These are phyloP conservation scores for Tothia fuscella DNA, from an alignment of 2,329 filamentous ascomycete genomes.

Conservation along the genomic window DNA sequence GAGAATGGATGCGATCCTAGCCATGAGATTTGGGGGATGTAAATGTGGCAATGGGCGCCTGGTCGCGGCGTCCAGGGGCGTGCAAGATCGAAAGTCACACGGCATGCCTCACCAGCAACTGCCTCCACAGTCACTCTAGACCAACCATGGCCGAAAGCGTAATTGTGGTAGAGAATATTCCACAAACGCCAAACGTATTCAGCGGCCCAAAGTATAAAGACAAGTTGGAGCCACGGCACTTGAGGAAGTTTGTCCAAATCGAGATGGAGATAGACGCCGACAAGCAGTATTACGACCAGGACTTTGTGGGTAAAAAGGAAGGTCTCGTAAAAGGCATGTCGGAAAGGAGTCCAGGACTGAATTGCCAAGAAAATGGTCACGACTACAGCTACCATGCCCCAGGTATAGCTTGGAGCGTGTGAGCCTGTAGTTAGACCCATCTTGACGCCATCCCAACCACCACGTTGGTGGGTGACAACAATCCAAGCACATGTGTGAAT, in stretches of 20 bases:
- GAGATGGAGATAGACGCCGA: slow-evolving; percentile 69
- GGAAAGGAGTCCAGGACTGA: slow-evolving; percentile 62
- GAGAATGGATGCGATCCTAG: slow-evolving; percentile 38
- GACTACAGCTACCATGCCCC: slow-evolving; percentile 47
- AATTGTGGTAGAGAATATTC: slow-evolving; percentile 42
- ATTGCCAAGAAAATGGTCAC: slow-evolving; percentile 56
- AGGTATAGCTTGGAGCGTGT: slow-evolving; percentile 39
- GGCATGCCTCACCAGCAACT: slow-evolving; percentile 46
- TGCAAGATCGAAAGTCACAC: slow-evolving; percentile 48
- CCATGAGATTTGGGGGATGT: slow-evolving; percentile 43
- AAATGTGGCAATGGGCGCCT: slow-evolving; percentile 49
- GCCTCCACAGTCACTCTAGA: slow-evolving; percentile 46
- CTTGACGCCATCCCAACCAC: slow-evolving; percentile 46
- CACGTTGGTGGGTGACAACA: slow-evolving; percentile 45
- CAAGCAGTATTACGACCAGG: slow-evolving; percentile 55
- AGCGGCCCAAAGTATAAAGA: slow-evolving; percentile 63
- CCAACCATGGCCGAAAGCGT: slow-evolving; percentile 34
- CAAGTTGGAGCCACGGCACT: slow-evolving; percentile 59
- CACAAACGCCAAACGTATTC: slow-evolving; percentile 44
- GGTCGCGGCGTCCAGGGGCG: slow-evolving; percentile 41
- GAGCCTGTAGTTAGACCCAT: slow-evolving; percentile 31
- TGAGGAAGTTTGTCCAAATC: slow-evolving; percentile 55
- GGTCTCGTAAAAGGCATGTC: slow-evolving; percentile 94
- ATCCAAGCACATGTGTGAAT: slow-evolving; percentile 64
- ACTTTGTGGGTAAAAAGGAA: slow-evolving; percentile 82